These are phyloP conservation scores for Grosmannia huntii DNA, from an alignment of 2,329 filamentous ascomycete genomes.

Conservation along the genomic window DNA sequence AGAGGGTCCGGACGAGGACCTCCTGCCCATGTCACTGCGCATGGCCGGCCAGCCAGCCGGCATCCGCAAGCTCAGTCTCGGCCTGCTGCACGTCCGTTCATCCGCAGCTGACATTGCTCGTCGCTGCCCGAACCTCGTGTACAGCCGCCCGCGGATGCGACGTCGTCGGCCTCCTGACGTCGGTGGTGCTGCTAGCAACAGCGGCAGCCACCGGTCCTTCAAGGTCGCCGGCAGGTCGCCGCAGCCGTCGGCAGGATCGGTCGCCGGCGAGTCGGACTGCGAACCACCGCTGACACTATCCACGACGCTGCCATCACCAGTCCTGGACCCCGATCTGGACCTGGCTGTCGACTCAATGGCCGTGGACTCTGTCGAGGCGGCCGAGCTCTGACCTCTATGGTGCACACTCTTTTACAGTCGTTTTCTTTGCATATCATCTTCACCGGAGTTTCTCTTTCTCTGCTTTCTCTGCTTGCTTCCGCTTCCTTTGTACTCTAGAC, in stretches of 20 bases:
- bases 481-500: background rate
- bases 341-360: background rate
- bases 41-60: background rate
- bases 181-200: background rate
- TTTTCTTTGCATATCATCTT: background rate
- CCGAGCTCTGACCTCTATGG: too few relatives aligned
- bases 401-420: background rate
- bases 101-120: slow-evolving; percentile 19
- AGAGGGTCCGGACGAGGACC: background rate
- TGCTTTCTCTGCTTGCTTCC: too few relatives aligned
- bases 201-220: background rate
- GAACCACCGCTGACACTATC: background rate
- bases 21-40: background rate
- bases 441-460: background rate
- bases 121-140: slow-evolving; percentile 20
- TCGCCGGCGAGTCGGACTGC: background rate
- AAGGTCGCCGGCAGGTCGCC: too few relatives aligned
- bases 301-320: background rate
- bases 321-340: too few relatives aligned
- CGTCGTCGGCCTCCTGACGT: slow-evolving; percentile 11
- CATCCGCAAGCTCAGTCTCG: slow-evolving; percentile 11
- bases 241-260: background rate
- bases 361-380: background rate
- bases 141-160: slow-evolving; percentile 22
- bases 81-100: slow-evolving; percentile 15